Evolutionary conservation across 2,329 filamentous ascomycete genomes (phyloP).

Genomic region (Dactylella cylindrospora): DNA sequence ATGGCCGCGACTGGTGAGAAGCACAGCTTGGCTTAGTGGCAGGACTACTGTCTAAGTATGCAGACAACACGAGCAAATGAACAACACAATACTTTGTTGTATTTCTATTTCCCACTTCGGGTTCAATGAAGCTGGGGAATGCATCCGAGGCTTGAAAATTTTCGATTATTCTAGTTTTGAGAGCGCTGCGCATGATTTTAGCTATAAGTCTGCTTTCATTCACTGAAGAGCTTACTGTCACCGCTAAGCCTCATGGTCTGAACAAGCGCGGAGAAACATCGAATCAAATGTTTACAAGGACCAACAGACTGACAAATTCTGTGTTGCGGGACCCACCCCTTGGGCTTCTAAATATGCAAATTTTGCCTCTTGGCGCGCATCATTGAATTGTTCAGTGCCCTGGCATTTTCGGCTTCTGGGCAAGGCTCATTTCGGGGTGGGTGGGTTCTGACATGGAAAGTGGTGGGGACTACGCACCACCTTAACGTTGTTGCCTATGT

Average conservation of each 20-base stretch:
- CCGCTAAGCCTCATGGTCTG: neutral
- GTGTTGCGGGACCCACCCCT: slow-evolving; percentile 17
- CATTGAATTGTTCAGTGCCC: too few relatives aligned
- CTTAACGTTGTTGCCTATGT: too few relatives aligned
- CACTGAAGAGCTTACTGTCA: neutral
- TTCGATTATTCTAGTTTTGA: too few relatives aligned
- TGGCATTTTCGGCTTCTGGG: too few relatives aligned
- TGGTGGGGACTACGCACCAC: too few relatives aligned
- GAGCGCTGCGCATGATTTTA: neutral
- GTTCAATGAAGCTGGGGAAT: too few relatives aligned
- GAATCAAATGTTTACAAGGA: slow-evolving; percentile 5
- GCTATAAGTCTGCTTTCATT: neutral
- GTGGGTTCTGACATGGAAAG: too few relatives aligned
- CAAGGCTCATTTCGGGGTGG: too few relatives aligned
- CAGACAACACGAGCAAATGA: neutral
- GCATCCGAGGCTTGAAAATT: too few relatives aligned
- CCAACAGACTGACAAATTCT: slow-evolving; percentile 23
- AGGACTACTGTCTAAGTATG: neutral
- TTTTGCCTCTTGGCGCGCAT: slow-evolving; percentile 10
- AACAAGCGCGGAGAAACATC: neutral
- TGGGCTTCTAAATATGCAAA: slow-evolving; percentile 28
- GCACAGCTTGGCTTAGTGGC: neutral
- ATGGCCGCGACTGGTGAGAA: neutral
- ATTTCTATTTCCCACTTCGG: too few relatives aligned
- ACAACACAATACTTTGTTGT: neutral